Conservation (phyloP, 1,284 basidiomycete genomes). For the Tilletiaria anomala region DNA sequence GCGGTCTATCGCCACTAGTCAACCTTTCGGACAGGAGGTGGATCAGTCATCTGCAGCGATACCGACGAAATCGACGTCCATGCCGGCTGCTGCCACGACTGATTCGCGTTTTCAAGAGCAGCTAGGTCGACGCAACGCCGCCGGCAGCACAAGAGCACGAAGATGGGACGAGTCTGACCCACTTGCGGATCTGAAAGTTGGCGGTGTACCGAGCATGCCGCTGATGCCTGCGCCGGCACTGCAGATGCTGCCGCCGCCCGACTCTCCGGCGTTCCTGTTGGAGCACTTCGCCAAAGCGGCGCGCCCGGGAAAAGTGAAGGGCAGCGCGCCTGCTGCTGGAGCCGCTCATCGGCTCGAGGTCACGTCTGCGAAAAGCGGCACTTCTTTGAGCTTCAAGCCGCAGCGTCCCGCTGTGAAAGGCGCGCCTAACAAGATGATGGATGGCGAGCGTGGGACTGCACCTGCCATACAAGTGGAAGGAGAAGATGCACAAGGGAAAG, state of each 20-base stretch:
- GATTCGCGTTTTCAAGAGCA: conserved; percentile 10
- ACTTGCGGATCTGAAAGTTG: conserved; percentile 16
- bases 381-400: background rate
- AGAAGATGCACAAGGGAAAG: no score
- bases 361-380: background rate
- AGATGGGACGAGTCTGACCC: conserved; percentile 13
- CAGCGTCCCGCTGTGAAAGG: background rate
- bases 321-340: background rate
- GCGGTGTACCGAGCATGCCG: conserved; percentile 28
- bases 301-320: background rate
- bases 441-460: conserved; percentile 4
- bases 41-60: no score
- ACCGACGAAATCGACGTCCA: no score
- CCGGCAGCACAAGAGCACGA: background rate
- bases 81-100: no score
- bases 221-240: conserved; percentile 25
- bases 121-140: conserved; percentile 8
- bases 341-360: conserved; percentile 1
- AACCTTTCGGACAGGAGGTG: background rate
- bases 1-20: conserved; percentile 12
- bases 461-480: conserved; percentile 5
- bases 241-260: conserved; percentile 25
- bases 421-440: background rate
- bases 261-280: conserved; percentile 9
- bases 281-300: background rate